These are phyloP conservation scores for Erigeron canadensis DNA, from an alignment of 129 eudicot genomes.

Conservation along the genomic window DNA sequence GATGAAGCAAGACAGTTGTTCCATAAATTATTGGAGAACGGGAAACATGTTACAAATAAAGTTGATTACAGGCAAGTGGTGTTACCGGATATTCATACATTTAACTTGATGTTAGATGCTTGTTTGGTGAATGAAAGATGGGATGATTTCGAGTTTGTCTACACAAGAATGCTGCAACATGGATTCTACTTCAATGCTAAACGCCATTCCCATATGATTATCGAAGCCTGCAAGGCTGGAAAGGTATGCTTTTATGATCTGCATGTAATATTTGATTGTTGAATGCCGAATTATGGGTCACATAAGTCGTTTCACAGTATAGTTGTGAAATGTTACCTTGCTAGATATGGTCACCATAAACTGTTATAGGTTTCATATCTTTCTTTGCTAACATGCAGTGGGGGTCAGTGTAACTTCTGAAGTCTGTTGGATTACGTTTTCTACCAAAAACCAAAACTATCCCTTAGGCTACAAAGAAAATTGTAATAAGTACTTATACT, in stretches of 20 bases:
- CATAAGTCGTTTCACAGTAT: not conserved
- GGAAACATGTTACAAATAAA: constrained; percentile 32
- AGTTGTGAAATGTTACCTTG: not conserved
- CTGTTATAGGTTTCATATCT: not conserved
- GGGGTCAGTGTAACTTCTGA: not conserved
- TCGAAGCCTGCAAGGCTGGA: constrained; percentile 70
- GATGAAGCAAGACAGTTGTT: constrained; percentile 71
- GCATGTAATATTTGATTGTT: not conserved
- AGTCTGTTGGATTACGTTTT: not conserved
- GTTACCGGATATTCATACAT: constrained; percentile 74
- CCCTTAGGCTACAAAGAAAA: not conserved
- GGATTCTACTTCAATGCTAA: constrained; percentile 73
- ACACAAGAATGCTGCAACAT: constrained; percentile 59
- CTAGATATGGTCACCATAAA: not conserved
- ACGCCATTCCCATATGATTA: constrained; percentile 67
- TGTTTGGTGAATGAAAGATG: constrained; percentile 50
- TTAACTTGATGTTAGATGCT: constrained; percentile 77
- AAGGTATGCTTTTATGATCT: constrained; percentile 46
- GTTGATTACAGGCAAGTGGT: constrained; percentile 45
- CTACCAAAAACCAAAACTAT: not conserved
- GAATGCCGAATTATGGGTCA: not conserved
- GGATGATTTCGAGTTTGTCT: constrained; percentile 76
- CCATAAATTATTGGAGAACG: constrained; percentile 45
- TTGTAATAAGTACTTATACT: not conserved
- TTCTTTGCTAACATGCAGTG: not conserved